A percentile compares a stretch with the other conserved stretches of the same genome.
These are phyloP conservation scores for Colletotrichum horii DNA, from an alignment of 2,329 filamentous ascomycete species.

Conservation along the genomic window DNA sequence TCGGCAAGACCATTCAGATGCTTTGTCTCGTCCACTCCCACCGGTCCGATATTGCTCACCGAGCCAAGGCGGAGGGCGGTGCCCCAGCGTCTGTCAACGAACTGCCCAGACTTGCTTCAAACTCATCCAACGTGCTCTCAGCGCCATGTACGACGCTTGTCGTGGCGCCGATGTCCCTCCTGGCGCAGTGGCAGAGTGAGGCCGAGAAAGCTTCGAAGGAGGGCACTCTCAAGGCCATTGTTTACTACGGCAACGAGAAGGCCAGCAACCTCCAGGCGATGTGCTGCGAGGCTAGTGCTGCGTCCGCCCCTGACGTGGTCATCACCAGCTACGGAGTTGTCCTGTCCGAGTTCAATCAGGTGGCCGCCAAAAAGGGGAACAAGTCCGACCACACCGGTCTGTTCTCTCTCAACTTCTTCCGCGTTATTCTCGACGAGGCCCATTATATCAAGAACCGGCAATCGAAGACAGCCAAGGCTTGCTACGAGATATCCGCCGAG, in stretches of 20 bases:
- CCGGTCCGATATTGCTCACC: conserved; percentile 59
- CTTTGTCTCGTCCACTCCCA: conserved; percentile 90
- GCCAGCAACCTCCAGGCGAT: conserved; percentile 76
- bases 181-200: conserved; percentile 98
- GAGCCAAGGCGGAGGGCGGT: conserved; percentile 35
- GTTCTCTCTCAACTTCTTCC: conserved; percentile 93
- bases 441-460: conserved; percentile 90
- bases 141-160: conserved; percentile 93
- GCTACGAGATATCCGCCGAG: conserved; percentile 83
- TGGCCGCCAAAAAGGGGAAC: conserved; percentile 70
- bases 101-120: conserved; percentile 66
- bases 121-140: conserved; percentile 60
- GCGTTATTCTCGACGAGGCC: conserved; percentile 93
- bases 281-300: conserved; percentile 76
- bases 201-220: conserved; percentile 87
- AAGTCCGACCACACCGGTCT: conserved; percentile 72
- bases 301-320: conserved; percentile 83
- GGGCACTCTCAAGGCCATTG: conserved; percentile 80
- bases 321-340: conserved; percentile 95
- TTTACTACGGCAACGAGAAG: conserved; percentile 94
- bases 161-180: conserved; percentile 93
- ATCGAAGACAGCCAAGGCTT: conserved; percentile 93
- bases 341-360: conserved; percentile 84
- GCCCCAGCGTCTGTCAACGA: conserved; percentile 56
- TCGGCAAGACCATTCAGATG: conserved; percentile 99